These are phyloP conservation scores for Hypoxylon trugodes DNA, from an alignment of 495 filamentous ascomycete genomes.

Conservation along the genomic window DNA sequence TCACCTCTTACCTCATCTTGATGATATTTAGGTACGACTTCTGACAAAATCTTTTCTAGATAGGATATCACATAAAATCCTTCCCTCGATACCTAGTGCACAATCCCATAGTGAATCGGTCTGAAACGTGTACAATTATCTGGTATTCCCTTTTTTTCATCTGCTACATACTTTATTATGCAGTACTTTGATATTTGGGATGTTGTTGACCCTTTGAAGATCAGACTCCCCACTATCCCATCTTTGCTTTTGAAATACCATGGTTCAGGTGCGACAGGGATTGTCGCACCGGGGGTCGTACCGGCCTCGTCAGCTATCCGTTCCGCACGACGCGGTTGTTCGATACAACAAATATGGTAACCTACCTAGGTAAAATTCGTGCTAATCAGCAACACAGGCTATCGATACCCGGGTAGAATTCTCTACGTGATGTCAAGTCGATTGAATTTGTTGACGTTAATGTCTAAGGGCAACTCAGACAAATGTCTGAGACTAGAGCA, in stretches of 20 bases:
- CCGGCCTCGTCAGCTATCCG: constrained; percentile 26
- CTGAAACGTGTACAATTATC: constrained; percentile 28
- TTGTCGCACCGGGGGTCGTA: constrained; percentile 1
- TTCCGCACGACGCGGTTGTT: constrained; percentile 3
- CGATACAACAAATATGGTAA: background rate
- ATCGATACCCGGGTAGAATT: background rate
- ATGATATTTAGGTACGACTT: background rate
- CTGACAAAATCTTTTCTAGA: background rate
- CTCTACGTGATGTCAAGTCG: background rate
- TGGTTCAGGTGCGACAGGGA: constrained; percentile 4
- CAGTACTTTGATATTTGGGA: constrained; percentile 23
- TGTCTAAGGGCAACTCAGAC: constrained; percentile 20
- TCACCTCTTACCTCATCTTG: constrained; percentile 5
- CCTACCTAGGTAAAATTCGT: too few relatives aligned
- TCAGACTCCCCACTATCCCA: constrained; percentile 9
- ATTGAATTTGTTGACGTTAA: constrained; percentile 1
- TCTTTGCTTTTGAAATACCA: constrained; percentile 9
- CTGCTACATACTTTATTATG: constrained; percentile 6
- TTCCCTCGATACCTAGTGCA: too few relatives aligned
- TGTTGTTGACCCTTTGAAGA: background rate
- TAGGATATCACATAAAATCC: constrained; percentile 2
- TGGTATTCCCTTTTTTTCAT: constrained; percentile 20
- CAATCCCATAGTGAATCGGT: constrained; percentile 1
- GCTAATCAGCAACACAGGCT: constrained; percentile 3
- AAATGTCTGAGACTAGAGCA: constrained; percentile 21